Evolutionary conservation across 2,329 filamentous ascomycete genomes (phyloP).

Genomic region (Fusarium transvaalense): DNA sequence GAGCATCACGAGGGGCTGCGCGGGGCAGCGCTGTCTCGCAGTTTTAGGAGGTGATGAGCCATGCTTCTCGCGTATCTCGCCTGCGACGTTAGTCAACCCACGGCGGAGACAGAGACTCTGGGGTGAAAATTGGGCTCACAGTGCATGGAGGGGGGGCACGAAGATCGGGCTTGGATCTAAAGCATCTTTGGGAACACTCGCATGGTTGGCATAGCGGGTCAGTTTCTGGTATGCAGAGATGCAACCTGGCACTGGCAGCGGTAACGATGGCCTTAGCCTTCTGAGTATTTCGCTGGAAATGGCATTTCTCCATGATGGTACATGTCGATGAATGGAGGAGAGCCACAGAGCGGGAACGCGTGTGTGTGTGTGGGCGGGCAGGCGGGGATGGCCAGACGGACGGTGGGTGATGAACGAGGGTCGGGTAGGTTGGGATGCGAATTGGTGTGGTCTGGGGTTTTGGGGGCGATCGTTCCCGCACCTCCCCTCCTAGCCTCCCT

Average conservation of each 20-base stretch:
- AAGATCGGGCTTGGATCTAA: constrained; percentile 33
- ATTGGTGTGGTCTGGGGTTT: constrained; percentile 49
- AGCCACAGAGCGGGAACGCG: constrained; percentile 41
- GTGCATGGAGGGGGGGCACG: constrained; percentile 38
- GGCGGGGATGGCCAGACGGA: constrained; percentile 18
- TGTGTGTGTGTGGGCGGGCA: constrained; percentile 22
- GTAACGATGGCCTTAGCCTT: background rate
- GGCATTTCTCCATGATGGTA: constrained; percentile 34
- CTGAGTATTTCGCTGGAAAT: constrained; percentile 14
- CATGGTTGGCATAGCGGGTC: constrained; percentile 34
- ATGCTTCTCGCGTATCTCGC: constrained; percentile 48
- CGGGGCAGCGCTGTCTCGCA: constrained; percentile 38
- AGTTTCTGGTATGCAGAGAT: constrained; percentile 24
- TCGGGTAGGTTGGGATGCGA: constrained; percentile 22
- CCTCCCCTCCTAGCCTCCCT: constrained; percentile 42
- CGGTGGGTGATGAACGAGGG: constrained; percentile 30
- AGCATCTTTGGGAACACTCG: constrained; percentile 23
- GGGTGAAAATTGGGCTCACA: constrained; percentile 35
- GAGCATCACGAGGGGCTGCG: constrained; percentile 42
- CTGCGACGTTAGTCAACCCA: constrained; percentile 34
- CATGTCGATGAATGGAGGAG: constrained; percentile 24
- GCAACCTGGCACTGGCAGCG: constrained; percentile 6
- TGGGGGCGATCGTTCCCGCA: constrained; percentile 53
- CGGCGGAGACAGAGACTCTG: constrained; percentile 35
- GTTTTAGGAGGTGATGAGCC: constrained; percentile 24